A percentile compares a stretch with the other conserved stretches of the same genome.
These are phyloP conservation scores for Stentor roeselii DNA, from an alignment of 73 alveolate genomes.

Conservation along the genomic window DNA sequence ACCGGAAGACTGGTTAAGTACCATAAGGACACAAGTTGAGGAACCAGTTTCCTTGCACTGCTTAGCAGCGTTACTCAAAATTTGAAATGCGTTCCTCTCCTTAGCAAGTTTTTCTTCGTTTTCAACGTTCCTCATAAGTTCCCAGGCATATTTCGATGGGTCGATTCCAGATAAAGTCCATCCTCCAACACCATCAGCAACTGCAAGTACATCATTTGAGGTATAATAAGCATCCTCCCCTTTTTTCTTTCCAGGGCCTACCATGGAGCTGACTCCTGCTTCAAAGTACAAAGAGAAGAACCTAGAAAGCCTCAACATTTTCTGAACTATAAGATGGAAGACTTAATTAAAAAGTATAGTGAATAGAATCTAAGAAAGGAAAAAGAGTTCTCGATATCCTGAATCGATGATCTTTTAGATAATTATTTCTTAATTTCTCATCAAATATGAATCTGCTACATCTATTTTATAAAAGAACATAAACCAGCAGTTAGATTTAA, in stretches of 20 bases:
- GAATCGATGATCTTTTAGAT: no score
- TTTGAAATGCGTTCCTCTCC: conserved; percentile 27
- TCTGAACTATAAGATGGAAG: no score
- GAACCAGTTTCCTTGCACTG: conserved; percentile 40
- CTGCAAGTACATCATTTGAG: conserved; percentile 31
- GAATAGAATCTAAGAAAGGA: no score
- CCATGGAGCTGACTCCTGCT: neutral
- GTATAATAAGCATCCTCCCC: conserved; percentile 41
- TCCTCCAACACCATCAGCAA: conserved; percentile 66
- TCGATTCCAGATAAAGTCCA: conserved; percentile 50
- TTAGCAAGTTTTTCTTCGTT: neutral
- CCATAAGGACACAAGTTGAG: conserved; percentile 46
- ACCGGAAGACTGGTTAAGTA: conserved; percentile 30
- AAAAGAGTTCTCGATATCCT: no score
- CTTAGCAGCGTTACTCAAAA: conserved; percentile 42
- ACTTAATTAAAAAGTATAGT: no score
- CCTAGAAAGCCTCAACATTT: neutral
- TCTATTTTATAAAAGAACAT: no score
- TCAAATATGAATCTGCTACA: no score
- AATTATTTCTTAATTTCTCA: no score
- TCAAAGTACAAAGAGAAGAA: neutral
- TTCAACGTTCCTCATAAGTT: conserved; percentile 22
- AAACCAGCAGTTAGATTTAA: no score
- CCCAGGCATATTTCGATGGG: conserved; percentile 39
- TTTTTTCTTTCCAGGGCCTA: conserved; percentile 36